Base-by-base conservation (phyloP, 441 rosid genomes). In the Omphalea diandra region DNA sequence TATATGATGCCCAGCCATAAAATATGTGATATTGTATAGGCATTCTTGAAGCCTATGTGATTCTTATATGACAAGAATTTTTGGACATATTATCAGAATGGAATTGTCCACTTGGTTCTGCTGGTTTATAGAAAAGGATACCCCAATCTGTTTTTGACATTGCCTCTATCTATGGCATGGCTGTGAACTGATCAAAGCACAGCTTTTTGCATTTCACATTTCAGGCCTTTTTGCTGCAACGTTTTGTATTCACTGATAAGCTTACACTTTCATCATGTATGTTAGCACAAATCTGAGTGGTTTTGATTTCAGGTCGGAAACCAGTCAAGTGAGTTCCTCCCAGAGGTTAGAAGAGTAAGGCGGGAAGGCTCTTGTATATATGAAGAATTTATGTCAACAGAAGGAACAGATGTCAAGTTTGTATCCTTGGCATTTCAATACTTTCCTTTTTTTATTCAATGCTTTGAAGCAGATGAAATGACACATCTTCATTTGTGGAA, bases 361-460 rank as follows among this genome's bases (percentile, higher is more conserved):
- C 93, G 99, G 71, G 98, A 89, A 79, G 95, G 99, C 69, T 91
- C 99, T 67, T 96, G 90, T 82, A 96, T 96, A 85, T 96, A 96
- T 33, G 99, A 96, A 86, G 99, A 96, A 83, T 96, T 96, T 80
- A 88, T 94, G 98, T 84, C 99, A 49, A 96, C 99, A 7, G 98
- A 98, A 75, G 99, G 99, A 83, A 96, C 99, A 59, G 98, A 96
- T 89, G 99, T 96, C 74, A 96, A 96, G 98, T 98, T 96, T 76
- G 56, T 26, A 62, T 59, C 33, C 36, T 64, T 67, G 52, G 32
- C 47, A 12, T 11, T 62, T 55, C n/a, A n/a, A n/a, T n/a, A n/a
- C n/a, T n/a, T n/a, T n/a, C n/a, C n/a, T 65, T 26, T 66, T n/a
- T 74, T 32, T 20, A 43, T 17, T 49, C 59, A 2, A n/a, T 36